phyloP scores from a whole-genome alignment of 345 rosid species.

The Triadica sebifera region DNA sequence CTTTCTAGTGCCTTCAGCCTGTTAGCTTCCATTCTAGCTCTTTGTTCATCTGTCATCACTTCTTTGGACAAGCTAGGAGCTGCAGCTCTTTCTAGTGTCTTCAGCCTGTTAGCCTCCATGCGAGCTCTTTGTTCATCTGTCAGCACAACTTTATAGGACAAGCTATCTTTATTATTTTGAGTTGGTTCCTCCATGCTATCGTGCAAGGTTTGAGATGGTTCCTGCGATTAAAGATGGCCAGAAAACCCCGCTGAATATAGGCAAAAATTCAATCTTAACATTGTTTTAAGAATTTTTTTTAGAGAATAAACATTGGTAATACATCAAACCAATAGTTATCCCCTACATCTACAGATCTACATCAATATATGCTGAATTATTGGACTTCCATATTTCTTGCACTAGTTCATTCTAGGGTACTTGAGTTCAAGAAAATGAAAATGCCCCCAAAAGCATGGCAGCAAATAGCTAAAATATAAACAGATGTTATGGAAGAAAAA shows the following conservation, averaged over 20 bases:
- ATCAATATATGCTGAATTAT: background rate
- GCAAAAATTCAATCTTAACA: background rate
- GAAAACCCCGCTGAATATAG: background rate
- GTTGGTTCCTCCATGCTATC: constrained; percentile 6
- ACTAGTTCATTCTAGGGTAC: too few relatives aligned
- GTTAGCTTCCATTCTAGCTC: constrained; percentile 77
- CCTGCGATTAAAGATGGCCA: constrained; percentile 21
- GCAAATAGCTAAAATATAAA: background rate
- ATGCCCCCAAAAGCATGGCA: background rate
- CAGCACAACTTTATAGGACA: constrained; percentile 33
- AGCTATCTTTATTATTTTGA: constrained; percentile 21
- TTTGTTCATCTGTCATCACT: constrained; percentile 62
- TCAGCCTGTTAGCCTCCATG: constrained; percentile 73
- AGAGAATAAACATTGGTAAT: background rate
- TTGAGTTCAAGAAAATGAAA: background rate
- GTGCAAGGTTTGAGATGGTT: constrained; percentile 19
- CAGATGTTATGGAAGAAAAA: background rate
- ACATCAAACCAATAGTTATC: background rate
- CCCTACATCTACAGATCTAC: background rate
- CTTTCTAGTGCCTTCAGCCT: constrained; percentile 69
- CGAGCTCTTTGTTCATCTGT: constrained; percentile 74
- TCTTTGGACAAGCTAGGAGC: constrained; percentile 22
- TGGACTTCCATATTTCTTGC: background rate
- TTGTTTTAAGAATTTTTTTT: background rate
- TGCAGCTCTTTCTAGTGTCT: constrained; percentile 69